Base-by-base conservation (phyloP, 1,284 basidiomycete species). In the Trichosporon ovoides region DNA sequence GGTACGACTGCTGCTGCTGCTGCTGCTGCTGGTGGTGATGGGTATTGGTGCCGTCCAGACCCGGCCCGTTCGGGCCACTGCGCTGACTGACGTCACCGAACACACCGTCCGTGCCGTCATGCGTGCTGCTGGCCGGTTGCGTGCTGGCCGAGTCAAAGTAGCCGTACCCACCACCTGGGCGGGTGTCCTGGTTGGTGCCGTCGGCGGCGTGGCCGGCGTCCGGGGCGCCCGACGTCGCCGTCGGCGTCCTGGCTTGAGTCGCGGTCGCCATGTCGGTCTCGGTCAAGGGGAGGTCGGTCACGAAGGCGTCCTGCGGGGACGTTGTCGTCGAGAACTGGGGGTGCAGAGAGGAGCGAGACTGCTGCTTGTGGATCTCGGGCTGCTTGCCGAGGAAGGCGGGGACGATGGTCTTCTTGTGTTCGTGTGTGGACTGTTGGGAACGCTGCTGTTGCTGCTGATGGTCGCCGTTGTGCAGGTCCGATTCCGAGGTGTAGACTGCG, bases 401-500 rank as follows among this genome's bases (percentile, higher is more conserved):
- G 35, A 46, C 48, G 38, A 56, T 38, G 4, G 54, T 40, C 13
- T 46, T 22, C 19, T 31, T 16, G 19, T 38, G 34, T 20, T 20
- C 24, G 24, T 52, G 49, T n/a, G 14, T 6, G 11, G 13, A 13
- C 46, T 19, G 35, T 13, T 12, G 38, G n/a, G 18, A 14, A 7
- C 52, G 56, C 43, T 62, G 53, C 7, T 49, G 46, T 54, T 52
- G 35, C 6, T 48, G 43, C 35, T 37, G 28, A 31, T 54, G 49
- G 57, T 49, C 31, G 22, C 31, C 28, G 36, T 38, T 35, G 22
- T 38, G 20, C 3, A 33, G 28, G 40, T 53, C 24, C 6, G 70
- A 67, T 55, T 22, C 28, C 10, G 43, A 48, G 24, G 43, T n/a
- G 43, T 74, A 75, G 55, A 77, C 70, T n/a, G 74, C 66, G 56